Base-by-base conservation (phyloP, 1,284 basidiomycete genomes). In the Naganishia sp. region DNA sequence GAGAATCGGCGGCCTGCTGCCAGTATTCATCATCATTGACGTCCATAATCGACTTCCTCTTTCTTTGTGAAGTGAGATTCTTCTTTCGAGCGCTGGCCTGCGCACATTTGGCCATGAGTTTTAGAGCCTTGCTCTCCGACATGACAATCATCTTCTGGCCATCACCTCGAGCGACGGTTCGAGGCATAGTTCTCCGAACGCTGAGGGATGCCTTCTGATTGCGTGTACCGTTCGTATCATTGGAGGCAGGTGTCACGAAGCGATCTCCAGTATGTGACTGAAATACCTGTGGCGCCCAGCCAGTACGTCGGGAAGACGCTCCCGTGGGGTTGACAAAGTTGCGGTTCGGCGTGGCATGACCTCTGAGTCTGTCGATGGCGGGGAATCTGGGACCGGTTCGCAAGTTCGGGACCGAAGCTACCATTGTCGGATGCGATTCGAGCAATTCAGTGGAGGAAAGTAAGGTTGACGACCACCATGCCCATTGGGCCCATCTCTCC, bases 51-150 rank as follows among this genome's bases (percentile, higher is more conserved):
- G 31, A 3, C 33, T 36, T 42, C 28, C 21, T 18, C 33, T 43
- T 61, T 25, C 43, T 52, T 15, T 36, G 21, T 39, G 59, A 61
- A 6, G 59, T 33, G 18, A 28, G 42, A 39, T 52, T 61, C 36
- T 59, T 59, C 21, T 60, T 64, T 21, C 44, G 59, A n/a, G 55
- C 67, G 28, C 55, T 59, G 7, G 46, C 56, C 28, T 60, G n/a
- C 16, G 56, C 67, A 28, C 67, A 68, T 28, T 31, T 45, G 10
- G 56, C 44, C 57, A 68, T 49, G 3, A 52, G 43, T 28, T 56
- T 53, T 36, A 63, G 25, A 23, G 61, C 67, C 13, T 48, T 46
- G 42, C 49, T 55, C 11, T 65, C 67, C n/a, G 67, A 68, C 43
- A 68, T 68, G 36, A 28, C 46, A 9, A 61, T 28, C 59, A 61